phyloP scores from a whole-genome alignment of 2,329 filamentous ascomycete species.

The Fusarium sp. region DNA sequence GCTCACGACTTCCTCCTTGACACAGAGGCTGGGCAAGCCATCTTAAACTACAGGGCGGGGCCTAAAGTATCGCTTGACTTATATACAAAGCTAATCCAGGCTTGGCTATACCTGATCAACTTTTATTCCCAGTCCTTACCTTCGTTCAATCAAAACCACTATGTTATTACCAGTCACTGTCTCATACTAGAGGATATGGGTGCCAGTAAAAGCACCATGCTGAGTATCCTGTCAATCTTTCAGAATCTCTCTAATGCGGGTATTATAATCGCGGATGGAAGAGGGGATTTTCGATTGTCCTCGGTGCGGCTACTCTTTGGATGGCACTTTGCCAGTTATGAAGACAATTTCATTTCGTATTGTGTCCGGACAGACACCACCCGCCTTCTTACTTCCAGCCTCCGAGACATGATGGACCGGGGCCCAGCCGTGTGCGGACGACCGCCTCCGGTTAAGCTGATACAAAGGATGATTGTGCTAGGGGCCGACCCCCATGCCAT shows the following conservation, averaged over 20 bases:
- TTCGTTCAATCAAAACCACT: no score
- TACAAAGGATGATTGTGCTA: background rate
- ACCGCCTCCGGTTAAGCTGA: rapidly evolving
- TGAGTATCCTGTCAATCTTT: rapidly evolving
- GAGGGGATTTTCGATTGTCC: no score
- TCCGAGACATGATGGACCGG: no score
- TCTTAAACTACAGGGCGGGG: background rate
- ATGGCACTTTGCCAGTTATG: rapidly evolving
- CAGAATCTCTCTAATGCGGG: rapidly evolving
- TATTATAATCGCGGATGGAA: no score
- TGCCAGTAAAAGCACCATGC: rapidly evolving
- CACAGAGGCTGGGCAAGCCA: rapidly evolving
- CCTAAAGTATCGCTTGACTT: rapidly evolving
- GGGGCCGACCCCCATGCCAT: background rate
- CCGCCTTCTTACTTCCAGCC: rapidly evolving
- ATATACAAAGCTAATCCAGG: rapidly evolving
- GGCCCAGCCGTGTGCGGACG: no score
- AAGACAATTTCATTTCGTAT: rapidly evolving
- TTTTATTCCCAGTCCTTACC: rapidly evolving
- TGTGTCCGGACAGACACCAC: background rate
- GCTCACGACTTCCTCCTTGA: background rate
- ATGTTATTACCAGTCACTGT: no score
- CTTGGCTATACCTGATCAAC: rapidly evolving
- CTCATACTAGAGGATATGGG: rapidly evolving
- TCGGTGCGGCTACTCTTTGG: no score